Percentiles rank a stretch among this genome's conserved stretches.
Conservation (phyloP, 129 eudicot genomes). For the Flaveria bidentis region DNA sequence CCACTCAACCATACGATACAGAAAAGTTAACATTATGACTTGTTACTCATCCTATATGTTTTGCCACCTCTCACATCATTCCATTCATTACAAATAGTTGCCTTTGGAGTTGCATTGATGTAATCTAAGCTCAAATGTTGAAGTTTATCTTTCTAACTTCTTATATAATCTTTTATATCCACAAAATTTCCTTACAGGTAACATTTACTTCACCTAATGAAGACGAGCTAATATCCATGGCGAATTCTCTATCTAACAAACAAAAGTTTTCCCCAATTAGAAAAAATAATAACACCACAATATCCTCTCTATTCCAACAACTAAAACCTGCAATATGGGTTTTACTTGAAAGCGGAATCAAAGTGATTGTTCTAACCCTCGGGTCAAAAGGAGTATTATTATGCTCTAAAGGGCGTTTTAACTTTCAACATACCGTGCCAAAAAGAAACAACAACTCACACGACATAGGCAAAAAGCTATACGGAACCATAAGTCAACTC, state of each 20-base stretch:
- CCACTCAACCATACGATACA: not conserved
- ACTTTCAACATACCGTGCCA: constrained; percentile 30
- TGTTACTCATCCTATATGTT: not conserved
- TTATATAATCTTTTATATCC: not conserved
- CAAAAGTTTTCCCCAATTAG: constrained; percentile 44
- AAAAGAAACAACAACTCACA: constrained; percentile 24
- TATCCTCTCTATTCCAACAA: constrained; percentile 48
- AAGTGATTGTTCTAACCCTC: constrained; percentile 68
- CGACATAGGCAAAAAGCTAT: constrained; percentile 44
- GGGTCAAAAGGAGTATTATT: constrained; percentile 80
- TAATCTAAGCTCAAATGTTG: not conserved
- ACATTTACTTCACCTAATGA: constrained; percentile 90
- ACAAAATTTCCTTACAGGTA: constrained; percentile 46
- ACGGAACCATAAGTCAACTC: constrained; percentile 39
- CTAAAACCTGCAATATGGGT: constrained; percentile 73
- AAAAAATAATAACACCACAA: constrained; percentile 28
- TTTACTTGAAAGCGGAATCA: constrained; percentile 76
- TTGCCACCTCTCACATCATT: not conserved
- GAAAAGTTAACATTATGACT: not conserved
- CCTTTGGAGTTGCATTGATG: not conserved
- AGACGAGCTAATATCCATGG: constrained; percentile 91
- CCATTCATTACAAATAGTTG: not conserved
- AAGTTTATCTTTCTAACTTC: not conserved
- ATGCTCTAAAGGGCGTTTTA: constrained; percentile 51
- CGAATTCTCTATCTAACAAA: constrained; percentile 67